phyloP scores from a whole-genome alignment of 23 red algal species.

The Gracilaria domingensis region DNA sequence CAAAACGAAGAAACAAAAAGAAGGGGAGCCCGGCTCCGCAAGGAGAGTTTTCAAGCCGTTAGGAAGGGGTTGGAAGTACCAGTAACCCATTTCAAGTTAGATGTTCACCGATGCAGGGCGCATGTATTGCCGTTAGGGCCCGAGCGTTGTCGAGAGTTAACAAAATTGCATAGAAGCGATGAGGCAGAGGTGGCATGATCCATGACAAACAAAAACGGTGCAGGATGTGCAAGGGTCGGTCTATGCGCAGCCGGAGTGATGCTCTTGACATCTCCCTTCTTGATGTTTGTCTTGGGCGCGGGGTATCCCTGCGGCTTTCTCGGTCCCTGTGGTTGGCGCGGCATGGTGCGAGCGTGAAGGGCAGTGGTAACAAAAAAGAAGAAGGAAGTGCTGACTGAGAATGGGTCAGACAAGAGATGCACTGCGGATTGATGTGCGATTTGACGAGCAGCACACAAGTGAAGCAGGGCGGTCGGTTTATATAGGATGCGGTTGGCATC shows the following conservation, averaged over 20 bases:
- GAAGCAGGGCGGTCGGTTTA: neutral
- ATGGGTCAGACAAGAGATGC: no score
- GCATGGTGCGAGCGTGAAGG: neutral
- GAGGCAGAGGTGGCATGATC: neutral
- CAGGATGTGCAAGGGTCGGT: neutral
- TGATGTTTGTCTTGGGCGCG: conserved; percentile 12
- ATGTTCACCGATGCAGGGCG: no score
- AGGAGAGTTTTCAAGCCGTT: no score
- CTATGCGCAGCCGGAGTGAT: conserved; percentile 14
- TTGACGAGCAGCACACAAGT: no score
- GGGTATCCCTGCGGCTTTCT: neutral
- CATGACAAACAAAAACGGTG: neutral
- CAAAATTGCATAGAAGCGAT: neutral
- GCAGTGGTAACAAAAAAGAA: no score
- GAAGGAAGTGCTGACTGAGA: no score
- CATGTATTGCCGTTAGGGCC: no score
- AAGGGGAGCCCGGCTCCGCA: no score
- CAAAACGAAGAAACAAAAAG: no score
- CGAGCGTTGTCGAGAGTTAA: neutral
- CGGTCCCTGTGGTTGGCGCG: conserved; percentile 18
- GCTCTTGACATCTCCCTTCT: conserved; percentile 21
- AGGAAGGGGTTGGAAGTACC: no score
- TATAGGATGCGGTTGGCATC: neutral
- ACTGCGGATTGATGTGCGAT: no score
- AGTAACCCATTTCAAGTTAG: no score